These are phyloP conservation scores for Aureobasidium leucospermi DNA, from an alignment of 2,329 filamentous ascomycete species.

Conservation along the genomic window DNA sequence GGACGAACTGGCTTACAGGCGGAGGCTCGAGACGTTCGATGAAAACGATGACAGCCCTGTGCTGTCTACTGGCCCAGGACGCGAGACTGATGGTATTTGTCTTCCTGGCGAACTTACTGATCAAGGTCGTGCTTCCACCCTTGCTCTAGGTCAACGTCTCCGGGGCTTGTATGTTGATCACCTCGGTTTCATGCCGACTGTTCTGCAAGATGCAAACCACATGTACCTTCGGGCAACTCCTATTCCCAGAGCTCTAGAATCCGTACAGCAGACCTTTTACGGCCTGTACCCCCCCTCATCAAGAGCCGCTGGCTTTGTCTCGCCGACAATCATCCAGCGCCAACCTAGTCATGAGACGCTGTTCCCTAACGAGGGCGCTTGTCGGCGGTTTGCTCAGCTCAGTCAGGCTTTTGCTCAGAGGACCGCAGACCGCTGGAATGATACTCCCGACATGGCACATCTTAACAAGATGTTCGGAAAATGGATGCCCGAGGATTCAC, in stretches of 20 bases:
- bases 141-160: constrained; percentile 41
- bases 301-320: constrained; percentile 34
- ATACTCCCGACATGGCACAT: constrained; percentile 73
- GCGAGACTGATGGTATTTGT: constrained; percentile 73
- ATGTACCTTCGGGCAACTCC: constrained; percentile 43
- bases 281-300: constrained; percentile 41
- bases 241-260: constrained; percentile 44
- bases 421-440: constrained; percentile 41
- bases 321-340: constrained; percentile 39
- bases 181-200: constrained; percentile 40
- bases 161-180: constrained; percentile 44
- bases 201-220: constrained; percentile 34
- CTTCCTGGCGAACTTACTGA: constrained; percentile 45
- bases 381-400: constrained; percentile 41
- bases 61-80: constrained; percentile 58
- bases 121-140: constrained; percentile 41
- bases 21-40: constrained; percentile 72
- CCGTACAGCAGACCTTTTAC: constrained; percentile 43
- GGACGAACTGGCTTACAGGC: constrained; percentile 55
- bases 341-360: constrained; percentile 42
- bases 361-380: constrained; percentile 44
- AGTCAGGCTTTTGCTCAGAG: constrained; percentile 41
- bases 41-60: constrained; percentile 51
- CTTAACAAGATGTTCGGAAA: constrained; percentile 69
- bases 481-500: constrained; percentile 69